Base-by-base conservation (phyloP, 257 asterid genomes). In the Buddleja alternifolia region DNA sequence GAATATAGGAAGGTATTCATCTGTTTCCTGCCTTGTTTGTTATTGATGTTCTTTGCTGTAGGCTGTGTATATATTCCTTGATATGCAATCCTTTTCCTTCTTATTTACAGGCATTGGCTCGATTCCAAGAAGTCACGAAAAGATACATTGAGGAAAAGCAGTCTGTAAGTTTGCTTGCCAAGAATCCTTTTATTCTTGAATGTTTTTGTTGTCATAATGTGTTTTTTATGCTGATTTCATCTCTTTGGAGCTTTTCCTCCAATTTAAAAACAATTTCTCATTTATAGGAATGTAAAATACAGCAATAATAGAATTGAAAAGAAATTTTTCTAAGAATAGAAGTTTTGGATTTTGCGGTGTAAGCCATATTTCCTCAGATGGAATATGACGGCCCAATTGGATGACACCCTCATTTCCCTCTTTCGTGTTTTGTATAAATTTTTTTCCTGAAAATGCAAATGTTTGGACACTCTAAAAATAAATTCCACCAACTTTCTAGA, bases 71-170 rank as follows among this genome's bases (percentile, higher is more conserved):
- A 54, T 50, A 21, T 32, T 51, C 53, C 47, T 65, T 52, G 51
- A 10, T 6, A 20, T n/a, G 23, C 58, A 42, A 44, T 47, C 6
- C 23, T 10, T 42, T 4, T 44, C 21, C 12, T 36, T 52, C 66
- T 23, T 69, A 47, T 60, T 72, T 84, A n/a, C 89, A 93, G 97
- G 99, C 99, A 73, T 75, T 94, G 86, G 96, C 97, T 11, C 86
- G 96, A 72, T 94, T 89, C 74, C 99, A 94, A 83, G 99, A 94
- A 82, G 99, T 87, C 69, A 94, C 96, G 66, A 91, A 87, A 63
- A 82, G 95, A 87, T 94, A 94, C 63, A 83, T 63, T 76, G 96
- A 86, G 82, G 99, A 94, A 80, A 94, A 94, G 81, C 95, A 84
- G 74, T 55, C 97, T 53, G 99, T 94, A 87, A 86, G 99, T 85